phyloP scores from a whole-genome alignment of 2,329 filamentous ascomycete genomes.

The Albophoma yamanashiensis region DNA sequence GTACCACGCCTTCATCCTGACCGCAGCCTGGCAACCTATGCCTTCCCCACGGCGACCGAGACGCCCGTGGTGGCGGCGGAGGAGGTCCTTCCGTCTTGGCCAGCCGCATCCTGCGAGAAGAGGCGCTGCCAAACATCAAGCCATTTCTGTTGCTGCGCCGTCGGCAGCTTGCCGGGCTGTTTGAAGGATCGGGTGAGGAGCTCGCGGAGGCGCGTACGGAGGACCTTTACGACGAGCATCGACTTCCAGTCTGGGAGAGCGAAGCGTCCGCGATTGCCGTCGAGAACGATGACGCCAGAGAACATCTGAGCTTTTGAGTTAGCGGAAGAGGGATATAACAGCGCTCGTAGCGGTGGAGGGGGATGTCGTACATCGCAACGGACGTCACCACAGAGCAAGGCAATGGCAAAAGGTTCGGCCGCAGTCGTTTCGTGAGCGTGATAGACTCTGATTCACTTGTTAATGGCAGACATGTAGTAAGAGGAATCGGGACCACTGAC shows the following conservation, averaged over 20 bases:
- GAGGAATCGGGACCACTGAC: constrained; percentile 30
- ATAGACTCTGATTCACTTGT: constrained; percentile 47
- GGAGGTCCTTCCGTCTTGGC: constrained; percentile 27
- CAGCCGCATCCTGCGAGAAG: constrained; percentile 42
- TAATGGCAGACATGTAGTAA: background rate
- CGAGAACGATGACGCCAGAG: constrained; percentile 75
- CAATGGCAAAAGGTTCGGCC: constrained; percentile 71
- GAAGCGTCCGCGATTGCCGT: constrained; percentile 79
- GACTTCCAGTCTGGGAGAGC: constrained; percentile 81
- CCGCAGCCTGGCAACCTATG: constrained; percentile 9
- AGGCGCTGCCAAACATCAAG: constrained; percentile 64
- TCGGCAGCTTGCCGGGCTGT: constrained; percentile 49
- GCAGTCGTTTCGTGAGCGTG: constrained; percentile 85
- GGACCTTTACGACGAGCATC: constrained; percentile 76
- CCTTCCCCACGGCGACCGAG: constrained; percentile 13
- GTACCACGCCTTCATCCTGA: background rate
- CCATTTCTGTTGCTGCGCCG: constrained; percentile 62
- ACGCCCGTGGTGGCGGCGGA: constrained; percentile 10
- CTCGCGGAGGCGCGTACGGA: constrained; percentile 64
- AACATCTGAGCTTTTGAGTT: constrained; percentile 50
- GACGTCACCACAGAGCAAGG: constrained; percentile 77
- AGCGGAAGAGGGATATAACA: background rate
- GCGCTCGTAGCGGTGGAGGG: background rate
- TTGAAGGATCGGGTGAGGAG: constrained; percentile 63
- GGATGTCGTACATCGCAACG: constrained; percentile 60